Evolutionary conservation across 2,329 filamentous ascomycete species (phyloP).

Genomic region (Alternaria infectoria): DNA sequence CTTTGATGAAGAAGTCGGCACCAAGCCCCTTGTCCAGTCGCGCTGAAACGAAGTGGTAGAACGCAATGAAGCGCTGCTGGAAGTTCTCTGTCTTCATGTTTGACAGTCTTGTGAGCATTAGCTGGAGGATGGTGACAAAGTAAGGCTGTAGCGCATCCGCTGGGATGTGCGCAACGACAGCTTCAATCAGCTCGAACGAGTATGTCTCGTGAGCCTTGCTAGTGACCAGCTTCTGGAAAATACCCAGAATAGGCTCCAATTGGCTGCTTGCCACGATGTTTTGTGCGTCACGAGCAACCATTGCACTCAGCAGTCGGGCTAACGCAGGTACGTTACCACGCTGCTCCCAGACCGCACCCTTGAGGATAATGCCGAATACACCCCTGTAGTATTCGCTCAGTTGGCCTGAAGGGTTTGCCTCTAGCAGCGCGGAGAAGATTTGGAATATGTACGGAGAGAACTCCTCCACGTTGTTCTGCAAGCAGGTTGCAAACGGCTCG

Average conservation of each 20-base stretch:
- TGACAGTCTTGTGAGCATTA: conserved; percentile 77
- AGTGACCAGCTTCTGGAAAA: conserved; percentile 88
- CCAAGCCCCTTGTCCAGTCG: conserved; percentile 81
- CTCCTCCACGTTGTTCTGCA: conserved; percentile 85
- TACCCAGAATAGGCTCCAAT: conserved; percentile 85
- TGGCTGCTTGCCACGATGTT: conserved; percentile 80
- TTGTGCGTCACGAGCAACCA: conserved; percentile 77
- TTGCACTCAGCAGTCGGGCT: conserved; percentile 80
- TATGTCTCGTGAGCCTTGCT: conserved; percentile 84
- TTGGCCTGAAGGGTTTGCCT: conserved; percentile 79
- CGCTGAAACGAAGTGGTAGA: conserved; percentile 91
- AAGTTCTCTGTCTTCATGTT: conserved; percentile 82
- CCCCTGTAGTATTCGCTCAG: conserved; percentile 82
- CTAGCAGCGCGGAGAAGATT: conserved; percentile 86
- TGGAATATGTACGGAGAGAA: conserved; percentile 98
- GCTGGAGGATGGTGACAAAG: conserved; percentile 78
- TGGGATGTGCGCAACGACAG: conserved; percentile 75
- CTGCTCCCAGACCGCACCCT: conserved; percentile 86
- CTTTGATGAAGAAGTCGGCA: conserved; percentile 86
- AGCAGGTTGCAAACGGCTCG: conserved; percentile 78
- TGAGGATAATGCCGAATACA: conserved; percentile 78
- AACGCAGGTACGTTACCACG: conserved; percentile 92
- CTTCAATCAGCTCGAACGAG: conserved; percentile 89
- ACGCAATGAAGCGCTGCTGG: conserved; percentile 85
- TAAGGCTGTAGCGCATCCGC: conserved; percentile 77